Evolutionary conservation across 2,329 filamentous ascomycete species (phyloP), one percentile per base, ranked within the genome.

Genomic region (Sclerotinia subarctica): DNA sequence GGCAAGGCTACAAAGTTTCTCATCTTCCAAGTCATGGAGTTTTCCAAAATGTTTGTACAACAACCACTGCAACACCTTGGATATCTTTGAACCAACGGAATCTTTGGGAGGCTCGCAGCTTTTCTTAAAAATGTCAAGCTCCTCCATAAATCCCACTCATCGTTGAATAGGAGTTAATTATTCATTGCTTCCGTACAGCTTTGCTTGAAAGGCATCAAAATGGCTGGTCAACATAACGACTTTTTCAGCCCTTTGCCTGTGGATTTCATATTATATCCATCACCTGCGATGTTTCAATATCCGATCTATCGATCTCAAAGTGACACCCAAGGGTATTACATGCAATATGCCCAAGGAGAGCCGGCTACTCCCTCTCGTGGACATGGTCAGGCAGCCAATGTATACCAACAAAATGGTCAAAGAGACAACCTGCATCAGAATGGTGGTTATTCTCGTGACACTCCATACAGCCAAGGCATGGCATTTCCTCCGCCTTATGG

Each of bases 251-350:
- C 44, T 1, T 6, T 7, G 19, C 3, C 6, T 8, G 26, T 5
- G 6, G 3, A 1, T 24, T 8, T 32, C 15, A 32, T 0, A 35
- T 19, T 21, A 1, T 17, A 32, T 7, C 17, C 19, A 4, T 19
- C 29, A 10, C 19, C 13, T 3, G 5, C 10, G 3, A 35, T 4
- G 1, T 21, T 29, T 1, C 21, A 3, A 2, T 1, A 4, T 24
- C 26, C 21, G 7, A 32, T 8, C 6, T 1, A 1, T 7, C 29
- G 7, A 32, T 6, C 5, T n/a, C 29, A n/a, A 32, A 56, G 6
- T 24, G 0, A 2, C 0, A 3, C 29, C 5, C 2, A 6, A 0
- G 11, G 11, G 4, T 7, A 56, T 13, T 8, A 2, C 10, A 15
- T 1, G 52, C 52, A 54, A 35, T 2, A 35, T 1, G 1, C 2